These are phyloP conservation scores for Plasmodium coatneyi DNA, from an alignment of 169 alveolate species.

Conservation along the genomic window DNA sequence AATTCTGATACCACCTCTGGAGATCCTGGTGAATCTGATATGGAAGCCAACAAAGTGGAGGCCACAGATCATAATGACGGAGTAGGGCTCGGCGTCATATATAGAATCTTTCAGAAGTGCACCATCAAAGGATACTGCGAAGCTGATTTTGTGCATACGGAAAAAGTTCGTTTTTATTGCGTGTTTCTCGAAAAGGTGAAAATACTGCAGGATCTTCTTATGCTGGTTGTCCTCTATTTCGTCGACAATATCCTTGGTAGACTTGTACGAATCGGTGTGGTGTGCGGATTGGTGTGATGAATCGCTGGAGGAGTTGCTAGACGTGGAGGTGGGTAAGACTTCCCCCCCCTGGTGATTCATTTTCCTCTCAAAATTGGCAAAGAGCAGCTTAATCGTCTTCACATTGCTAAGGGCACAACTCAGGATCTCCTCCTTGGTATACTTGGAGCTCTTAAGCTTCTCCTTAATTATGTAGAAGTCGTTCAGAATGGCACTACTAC, in stretches of 20 bases:
- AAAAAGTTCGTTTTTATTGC: conserved; percentile 85
- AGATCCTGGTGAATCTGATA: conserved; percentile 84
- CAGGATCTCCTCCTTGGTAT: conserved; percentile 56
- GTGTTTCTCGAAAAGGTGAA: conserved; percentile 79
- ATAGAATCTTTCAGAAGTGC: conserved; percentile 77
- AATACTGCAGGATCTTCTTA: conserved; percentile 78
- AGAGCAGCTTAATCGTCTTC: conserved; percentile 34
- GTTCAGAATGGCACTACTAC: conserved; percentile 10
- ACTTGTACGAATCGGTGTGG: neutral
- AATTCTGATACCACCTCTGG: conserved; percentile 89
- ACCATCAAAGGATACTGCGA: conserved; percentile 82
- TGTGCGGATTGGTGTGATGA: neutral
- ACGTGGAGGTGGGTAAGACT: neutral
- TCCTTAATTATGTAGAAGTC: conserved; percentile 67
- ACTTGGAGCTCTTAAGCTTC: conserved; percentile 57
- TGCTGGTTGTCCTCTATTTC: conserved; percentile 82
- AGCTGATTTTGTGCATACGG: conserved; percentile 77
- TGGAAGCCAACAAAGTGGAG: conserved; percentile 89
- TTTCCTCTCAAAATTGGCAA: conserved; percentile 38
- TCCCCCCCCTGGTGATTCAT: neutral
- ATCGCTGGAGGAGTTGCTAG: neutral
- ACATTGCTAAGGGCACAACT: conserved; percentile 45
- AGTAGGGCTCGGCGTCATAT: conserved; percentile 83
- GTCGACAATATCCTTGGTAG: conserved; percentile 70
- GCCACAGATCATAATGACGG: conserved; percentile 85